A percentile compares a stretch with the other conserved stretches of the same genome.
phyloP scores from a whole-genome alignment of 352 stramenopile genomes.

The Hyaloperonospora arabidopsidis region DNA sequence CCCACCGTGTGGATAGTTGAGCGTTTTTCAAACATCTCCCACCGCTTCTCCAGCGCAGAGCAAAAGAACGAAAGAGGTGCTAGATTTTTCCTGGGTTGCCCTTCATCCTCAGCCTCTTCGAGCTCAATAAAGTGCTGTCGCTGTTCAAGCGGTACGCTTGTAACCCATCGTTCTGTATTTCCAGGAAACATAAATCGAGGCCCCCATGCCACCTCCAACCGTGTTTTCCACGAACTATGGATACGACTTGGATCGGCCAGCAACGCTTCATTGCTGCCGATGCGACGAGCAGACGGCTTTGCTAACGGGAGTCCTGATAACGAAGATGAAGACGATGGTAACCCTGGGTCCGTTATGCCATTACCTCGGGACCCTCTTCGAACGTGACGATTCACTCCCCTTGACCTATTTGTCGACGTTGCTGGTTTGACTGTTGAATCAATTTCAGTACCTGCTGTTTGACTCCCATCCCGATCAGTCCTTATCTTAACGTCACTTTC shows the following conservation, averaged over 20 bases:
- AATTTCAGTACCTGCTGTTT: conserved; percentile 5
- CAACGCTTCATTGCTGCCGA: conserved; percentile 17
- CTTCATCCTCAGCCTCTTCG: conserved; percentile 17
- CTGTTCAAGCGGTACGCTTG: conserved; percentile 5
- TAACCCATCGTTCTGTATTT: conserved; percentile 24
- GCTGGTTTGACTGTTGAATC: background rate
- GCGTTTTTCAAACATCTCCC: conserved; percentile 42
- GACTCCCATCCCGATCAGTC: background rate
- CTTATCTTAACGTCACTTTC: conserved; percentile 7
- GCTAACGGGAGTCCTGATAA: conserved; percentile 15
- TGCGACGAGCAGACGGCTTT: conserved; percentile 7
- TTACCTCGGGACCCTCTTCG: conserved; percentile 16
- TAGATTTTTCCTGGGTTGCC: conserved; percentile 20
- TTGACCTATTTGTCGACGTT: conserved; percentile 6
- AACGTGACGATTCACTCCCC: conserved; percentile 9
- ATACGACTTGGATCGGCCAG: conserved; percentile 23
- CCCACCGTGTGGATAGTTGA: conserved; percentile 48
- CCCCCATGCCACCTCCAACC: conserved; percentile 48
- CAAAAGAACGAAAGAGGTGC: conserved; percentile 41
- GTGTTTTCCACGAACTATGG: conserved; percentile 47
- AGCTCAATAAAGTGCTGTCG: conserved; percentile 22
- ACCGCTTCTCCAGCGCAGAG: conserved; percentile 38
- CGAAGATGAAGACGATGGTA: conserved; percentile 18
- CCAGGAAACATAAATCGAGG: conserved; percentile 45
- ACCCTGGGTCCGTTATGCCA: conserved; percentile 10